phyloP scores from a whole-genome alignment of 2,329 filamentous ascomycete species.

The Aspergillus puulaauensis region DNA sequence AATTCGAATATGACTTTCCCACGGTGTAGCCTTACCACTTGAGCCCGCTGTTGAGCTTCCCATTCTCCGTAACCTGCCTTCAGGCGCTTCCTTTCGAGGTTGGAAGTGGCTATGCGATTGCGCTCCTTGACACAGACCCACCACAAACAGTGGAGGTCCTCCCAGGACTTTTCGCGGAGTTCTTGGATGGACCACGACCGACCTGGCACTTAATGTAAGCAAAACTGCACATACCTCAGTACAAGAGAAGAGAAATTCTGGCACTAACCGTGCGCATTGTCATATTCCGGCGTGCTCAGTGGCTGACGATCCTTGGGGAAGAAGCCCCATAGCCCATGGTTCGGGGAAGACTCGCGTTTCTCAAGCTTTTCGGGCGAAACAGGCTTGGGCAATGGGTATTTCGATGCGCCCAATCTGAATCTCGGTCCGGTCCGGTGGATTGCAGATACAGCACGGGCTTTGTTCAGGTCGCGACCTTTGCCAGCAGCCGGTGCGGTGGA shows the following conservation, averaged over 20 bases:
- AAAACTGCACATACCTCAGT: background rate
- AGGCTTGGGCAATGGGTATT: constrained; percentile 72
- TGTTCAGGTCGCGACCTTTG: constrained; percentile 71
- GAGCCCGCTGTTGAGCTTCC: constrained; percentile 65
- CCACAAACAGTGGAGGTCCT: constrained; percentile 89
- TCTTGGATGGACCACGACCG: constrained; percentile 83
- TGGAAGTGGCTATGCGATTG: constrained; percentile 82
- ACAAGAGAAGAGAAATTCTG: background rate
- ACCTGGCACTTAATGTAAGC: constrained; percentile 45
- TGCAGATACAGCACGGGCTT: constrained; percentile 75
- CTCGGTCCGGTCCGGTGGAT: constrained; percentile 74
- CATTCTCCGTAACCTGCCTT: constrained; percentile 71
- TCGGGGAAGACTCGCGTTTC: constrained; percentile 56
- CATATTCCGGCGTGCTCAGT: constrained; percentile 71
- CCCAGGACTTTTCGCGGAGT: constrained; percentile 85
- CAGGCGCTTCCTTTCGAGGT: constrained; percentile 65
- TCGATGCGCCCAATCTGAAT: constrained; percentile 71
- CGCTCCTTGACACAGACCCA: constrained; percentile 91
- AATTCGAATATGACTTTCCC: background rate
- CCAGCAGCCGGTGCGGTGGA: constrained; percentile 55
- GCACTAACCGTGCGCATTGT: constrained; percentile 63
- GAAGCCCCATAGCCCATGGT: constrained; percentile 92
- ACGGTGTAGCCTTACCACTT: constrained; percentile 56
- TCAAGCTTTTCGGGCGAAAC: constrained; percentile 55
- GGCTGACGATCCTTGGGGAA: constrained; percentile 70